Base-by-base conservation (phyloP, 2,329 filamentous ascomycete species). In the Mariannaea elegans region DNA sequence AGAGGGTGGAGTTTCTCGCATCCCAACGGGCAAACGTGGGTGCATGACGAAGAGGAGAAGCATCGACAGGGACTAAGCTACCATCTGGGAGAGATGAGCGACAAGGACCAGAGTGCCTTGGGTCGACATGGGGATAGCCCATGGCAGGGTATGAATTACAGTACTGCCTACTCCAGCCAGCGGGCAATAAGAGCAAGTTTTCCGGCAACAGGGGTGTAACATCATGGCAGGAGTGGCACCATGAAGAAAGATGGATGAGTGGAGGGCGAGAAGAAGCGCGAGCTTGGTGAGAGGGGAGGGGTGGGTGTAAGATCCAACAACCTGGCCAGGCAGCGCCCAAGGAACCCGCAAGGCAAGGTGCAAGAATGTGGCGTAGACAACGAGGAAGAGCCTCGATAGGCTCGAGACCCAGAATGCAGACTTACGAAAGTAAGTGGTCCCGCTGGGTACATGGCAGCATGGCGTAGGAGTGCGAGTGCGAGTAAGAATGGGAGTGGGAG, bases 381-480 rank as follows among this genome's bases (percentile, higher is more conserved):
- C 64, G 65, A 64, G 50, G 66, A 64, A 62, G 67, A 70, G 65
- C 65, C 72, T 73, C 69, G 70, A 74, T 72, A 70, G 68, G 69
- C 45, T 65, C 58, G 50, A 60, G 52, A 61, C 64, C 60, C 45
- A 60, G 53, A 65, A 64, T 55, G 49, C 59, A 63, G 59, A 63
- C 63, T 56, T 55, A 10, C 5, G 7, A 5, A 9, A 27, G 32
- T 5, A 47, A 53, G 65, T 56, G 63, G 65, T 65, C 62, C 64
- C 70, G 59, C 65, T 53, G 58, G 63, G 62, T 65, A 63, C 41
- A 52, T 61, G 63, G 65, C 52, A 42, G 42, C 38, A 58, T 56
- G 64, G 53, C 49, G 59, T 51, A 56, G 61, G 49, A 63, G 65
- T 49, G 62, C 32, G 41, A 36, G 27, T 36, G 41, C 16, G 42